phyloP scores from a whole-genome alignment of 345 rosid species.

The Salix koriyanagi region DNA sequence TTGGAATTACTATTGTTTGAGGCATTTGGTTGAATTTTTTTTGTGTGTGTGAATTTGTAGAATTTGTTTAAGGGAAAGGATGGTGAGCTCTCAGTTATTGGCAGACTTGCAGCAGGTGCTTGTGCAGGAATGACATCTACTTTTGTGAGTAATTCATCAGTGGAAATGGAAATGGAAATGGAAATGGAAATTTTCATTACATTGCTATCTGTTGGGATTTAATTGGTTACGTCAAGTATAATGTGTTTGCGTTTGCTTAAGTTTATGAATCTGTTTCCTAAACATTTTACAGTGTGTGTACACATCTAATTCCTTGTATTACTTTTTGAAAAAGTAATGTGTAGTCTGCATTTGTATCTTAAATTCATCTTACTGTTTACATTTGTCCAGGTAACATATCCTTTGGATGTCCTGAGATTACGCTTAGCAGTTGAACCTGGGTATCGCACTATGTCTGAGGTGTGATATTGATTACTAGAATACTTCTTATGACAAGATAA shows the following conservation, averaged over 20 bases:
- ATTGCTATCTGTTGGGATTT: background rate
- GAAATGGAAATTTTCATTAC: background rate
- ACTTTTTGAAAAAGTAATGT: background rate
- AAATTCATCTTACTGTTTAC: background rate
- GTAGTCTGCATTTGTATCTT: background rate
- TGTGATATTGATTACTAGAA: conserved; percentile 20
- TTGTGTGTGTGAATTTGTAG: conserved; percentile 35
- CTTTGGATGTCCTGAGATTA: conserved; percentile 88
- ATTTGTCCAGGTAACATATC: conserved; percentile 70
- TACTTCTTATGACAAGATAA: conserved; percentile 9
- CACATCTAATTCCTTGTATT: background rate
- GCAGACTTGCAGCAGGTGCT: conserved; percentile 97
- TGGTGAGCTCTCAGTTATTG: conserved; percentile 74
- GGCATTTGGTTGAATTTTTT: conserved; percentile 15
- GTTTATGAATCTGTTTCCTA: background rate
- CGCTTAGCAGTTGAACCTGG: conserved; percentile 97
- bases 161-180: background rate
- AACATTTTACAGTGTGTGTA: background rate
- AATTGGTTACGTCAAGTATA: background rate
- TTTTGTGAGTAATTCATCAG: conserved; percentile 51
- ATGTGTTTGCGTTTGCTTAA: background rate
- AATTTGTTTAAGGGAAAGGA: conserved; percentile 74
- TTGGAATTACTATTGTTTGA: background rate
- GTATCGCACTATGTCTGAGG: conserved; percentile 78
- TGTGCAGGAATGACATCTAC: conserved; percentile 99